Base-by-base conservation (phyloP, 148 eudicot genomes). In the Diospyros kaki region DNA sequence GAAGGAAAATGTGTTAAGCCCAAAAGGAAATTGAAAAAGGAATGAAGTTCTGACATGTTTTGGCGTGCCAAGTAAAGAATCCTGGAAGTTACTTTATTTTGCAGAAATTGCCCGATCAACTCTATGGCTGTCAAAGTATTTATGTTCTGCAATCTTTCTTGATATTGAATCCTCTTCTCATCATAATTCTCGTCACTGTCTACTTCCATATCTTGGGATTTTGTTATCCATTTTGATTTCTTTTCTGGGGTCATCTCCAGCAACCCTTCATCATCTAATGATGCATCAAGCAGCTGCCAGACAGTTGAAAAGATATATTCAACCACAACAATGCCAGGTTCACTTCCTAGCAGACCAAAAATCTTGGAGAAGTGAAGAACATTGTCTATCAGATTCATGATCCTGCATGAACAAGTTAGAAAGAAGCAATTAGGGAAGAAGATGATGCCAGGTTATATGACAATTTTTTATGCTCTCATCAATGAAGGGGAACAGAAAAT, bases 201-300 rank as follows among this genome's bases (percentile, higher is more conserved):
- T 12, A 79, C 12, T 40, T 73, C 82, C 87, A 85, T 85, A 45
- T 78, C 79, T 40, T 81, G 80, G 64, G 66, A 60, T 73, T 39
- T 69, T 51, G 73, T 73, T 53, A 64, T 43, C 86, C 85, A 83
- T 28, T 76, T 59, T 38, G 87, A 83, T 48, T 75, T 86, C 77
- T 82, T 84, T 73, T 86, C 87, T 38, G 82, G 75, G 58, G 80
- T 78, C 69, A 84, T 87, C 61, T 88, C 91, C 70, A 88, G 65
- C 70, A 86, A 83, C 71, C 87, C 87, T 81, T 86, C 89, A 75
- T 88, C 91, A 75, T 86, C 89, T 67, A 88, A 67, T 40, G 85
- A 77, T 52, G 85, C 86, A 66, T 86, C 91, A 42, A 88, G 81
- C 74, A 88, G 77, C 76, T 86, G 87, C 83, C 87, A 82, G 17